Conservation (phyloP, 225 moss, liverwort and hornwort species). For the Sphagnum tenellum region DNA sequence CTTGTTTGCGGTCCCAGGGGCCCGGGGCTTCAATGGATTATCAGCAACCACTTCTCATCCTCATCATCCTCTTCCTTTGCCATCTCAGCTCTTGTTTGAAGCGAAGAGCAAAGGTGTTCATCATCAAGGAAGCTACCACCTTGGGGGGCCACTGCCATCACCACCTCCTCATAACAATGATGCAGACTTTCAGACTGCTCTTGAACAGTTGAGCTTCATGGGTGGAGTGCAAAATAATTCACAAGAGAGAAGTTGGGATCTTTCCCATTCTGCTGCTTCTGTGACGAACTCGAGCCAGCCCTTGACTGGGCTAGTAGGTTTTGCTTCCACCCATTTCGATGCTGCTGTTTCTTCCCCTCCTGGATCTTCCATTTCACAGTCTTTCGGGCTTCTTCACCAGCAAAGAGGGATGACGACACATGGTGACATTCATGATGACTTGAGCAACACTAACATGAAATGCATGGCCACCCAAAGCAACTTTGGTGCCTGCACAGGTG, state of each 20-base stretch:
- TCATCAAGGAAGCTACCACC: too few species aligned
- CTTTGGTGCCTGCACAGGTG: too few species aligned
- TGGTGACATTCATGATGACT: too few species aligned
- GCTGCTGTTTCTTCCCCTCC: too few species aligned
- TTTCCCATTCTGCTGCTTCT: not conserved
- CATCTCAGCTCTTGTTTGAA: not conserved
- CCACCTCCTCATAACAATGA: not conserved
- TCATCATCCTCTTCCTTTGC: not conserved
- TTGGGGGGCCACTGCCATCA: too few species aligned
- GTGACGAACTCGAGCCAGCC: constrained; percentile 3
- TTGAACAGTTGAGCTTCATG: not conserved
- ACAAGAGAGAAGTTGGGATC: constrained; percentile 5
- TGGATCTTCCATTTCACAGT: too few species aligned
- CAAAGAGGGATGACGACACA: too few species aligned
- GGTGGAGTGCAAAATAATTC: not conserved
- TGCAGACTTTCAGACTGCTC: not conserved
- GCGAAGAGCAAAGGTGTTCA: too few species aligned
- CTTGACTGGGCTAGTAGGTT: not conserved
- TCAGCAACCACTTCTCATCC: not conserved
- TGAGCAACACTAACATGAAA: too few species aligned
- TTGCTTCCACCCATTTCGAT: not conserved
- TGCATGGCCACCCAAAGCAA: too few species aligned
- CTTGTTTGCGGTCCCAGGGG: constrained; percentile 1
- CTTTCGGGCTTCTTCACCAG: too few species aligned
- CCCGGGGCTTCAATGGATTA: not conserved